Percentiles rank a stretch among this genome's conserved stretches.
phyloP scores from a whole-genome alignment of 2,329 filamentous ascomycete genomes.

The Nothomitra cinnamomea region DNA sequence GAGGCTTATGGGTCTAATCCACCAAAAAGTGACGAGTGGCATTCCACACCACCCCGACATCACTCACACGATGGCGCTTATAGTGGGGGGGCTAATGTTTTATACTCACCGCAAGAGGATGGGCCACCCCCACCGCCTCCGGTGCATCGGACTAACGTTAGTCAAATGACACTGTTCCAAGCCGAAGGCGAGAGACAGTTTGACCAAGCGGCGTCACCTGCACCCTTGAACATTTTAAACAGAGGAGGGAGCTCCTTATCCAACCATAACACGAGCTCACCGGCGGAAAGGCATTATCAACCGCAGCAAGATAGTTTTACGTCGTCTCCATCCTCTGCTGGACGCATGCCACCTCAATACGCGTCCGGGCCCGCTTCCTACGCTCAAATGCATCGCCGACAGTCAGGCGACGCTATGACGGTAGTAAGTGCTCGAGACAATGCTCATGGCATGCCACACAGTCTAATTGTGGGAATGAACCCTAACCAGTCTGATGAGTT shows the following conservation, averaged over 20 bases:
- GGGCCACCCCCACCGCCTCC: slow-evolving; percentile 19
- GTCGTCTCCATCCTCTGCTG: slow-evolving; percentile 16
- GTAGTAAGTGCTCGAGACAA: slow-evolving; percentile 12
- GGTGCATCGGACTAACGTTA: slow-evolving; percentile 15
- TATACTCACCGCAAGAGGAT: slow-evolving; percentile 44
- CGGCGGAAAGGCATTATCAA: background rate
- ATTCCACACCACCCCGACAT: slow-evolving; percentile 27
- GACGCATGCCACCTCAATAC: background rate
- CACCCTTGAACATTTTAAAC: slow-evolving; percentile 13
- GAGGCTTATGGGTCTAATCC: slow-evolving; percentile 18
- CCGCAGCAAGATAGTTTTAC: slow-evolving; percentile 6
- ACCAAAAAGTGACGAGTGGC: slow-evolving; percentile 20
- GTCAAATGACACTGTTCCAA: background rate
- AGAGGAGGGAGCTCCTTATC: slow-evolving; percentile 8
- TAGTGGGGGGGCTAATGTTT: slow-evolving; percentile 31
- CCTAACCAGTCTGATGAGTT: slow-evolving; percentile 37
- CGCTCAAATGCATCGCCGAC: slow-evolving; percentile 12
- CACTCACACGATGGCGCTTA: slow-evolving; percentile 34
- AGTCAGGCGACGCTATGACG: slow-evolving; percentile 25
- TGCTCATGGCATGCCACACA: slow-evolving; percentile 28
- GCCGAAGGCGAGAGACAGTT: background rate
- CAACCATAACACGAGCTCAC: slow-evolving; percentile 6
- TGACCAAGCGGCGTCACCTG: slow-evolving; percentile 10
- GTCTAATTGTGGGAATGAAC: slow-evolving; percentile 44
- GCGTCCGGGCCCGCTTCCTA: slow-evolving; percentile 8